Evolutionary conservation across 352 stramenopile genomes (phyloP).

Genomic region (Globisporangium megalacanthum): DNA sequence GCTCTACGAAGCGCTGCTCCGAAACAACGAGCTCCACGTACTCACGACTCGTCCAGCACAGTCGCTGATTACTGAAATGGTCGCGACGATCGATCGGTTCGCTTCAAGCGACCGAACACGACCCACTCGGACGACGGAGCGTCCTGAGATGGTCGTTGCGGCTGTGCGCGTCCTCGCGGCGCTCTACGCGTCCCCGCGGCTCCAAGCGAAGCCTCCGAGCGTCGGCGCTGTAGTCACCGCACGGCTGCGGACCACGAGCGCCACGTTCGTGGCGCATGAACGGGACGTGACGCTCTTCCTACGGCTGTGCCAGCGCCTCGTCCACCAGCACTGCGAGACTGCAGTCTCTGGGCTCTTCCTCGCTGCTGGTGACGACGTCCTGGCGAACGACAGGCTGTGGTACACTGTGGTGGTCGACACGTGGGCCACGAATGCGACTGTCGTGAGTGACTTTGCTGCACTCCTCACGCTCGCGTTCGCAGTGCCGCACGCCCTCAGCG

Average conservation of each 20-base stretch:
- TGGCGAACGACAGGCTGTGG: conserved; percentile 5
- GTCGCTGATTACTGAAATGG: conserved; percentile 17
- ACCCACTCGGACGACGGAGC: conserved; percentile 1
- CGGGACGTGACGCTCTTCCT: conserved; percentile 11
- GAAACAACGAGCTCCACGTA: conserved; percentile 27
- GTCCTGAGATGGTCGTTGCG: conserved; percentile 8
- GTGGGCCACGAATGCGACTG: conserved; percentile 4
- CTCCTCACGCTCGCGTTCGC: conserved; percentile 19
- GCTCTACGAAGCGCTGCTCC: conserved; percentile 23
- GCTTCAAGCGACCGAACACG: background rate
- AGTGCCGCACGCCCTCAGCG: conserved; percentile 6
- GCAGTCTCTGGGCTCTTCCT: conserved; percentile 12
- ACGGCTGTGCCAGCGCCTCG: conserved; percentile 6
- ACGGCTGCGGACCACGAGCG: conserved; percentile 3
- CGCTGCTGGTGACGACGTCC: background rate
- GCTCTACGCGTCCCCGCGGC: conserved; percentile 12
- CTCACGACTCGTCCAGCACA: conserved; percentile 3
- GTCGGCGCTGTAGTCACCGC: conserved; percentile 2
- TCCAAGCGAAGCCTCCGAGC: conserved; percentile 1
- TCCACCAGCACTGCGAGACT: conserved; percentile 5
- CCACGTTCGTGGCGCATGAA: conserved; percentile 1
- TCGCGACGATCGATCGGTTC: conserved; percentile 18
- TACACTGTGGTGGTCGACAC: conserved; percentile 8
- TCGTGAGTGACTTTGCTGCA: conserved; percentile 15
- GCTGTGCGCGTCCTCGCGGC: conserved; percentile 11